phyloP scores from a whole-genome alignment of 1,139 yeast genomes.

The Oligophagozyma castellii region DNA sequence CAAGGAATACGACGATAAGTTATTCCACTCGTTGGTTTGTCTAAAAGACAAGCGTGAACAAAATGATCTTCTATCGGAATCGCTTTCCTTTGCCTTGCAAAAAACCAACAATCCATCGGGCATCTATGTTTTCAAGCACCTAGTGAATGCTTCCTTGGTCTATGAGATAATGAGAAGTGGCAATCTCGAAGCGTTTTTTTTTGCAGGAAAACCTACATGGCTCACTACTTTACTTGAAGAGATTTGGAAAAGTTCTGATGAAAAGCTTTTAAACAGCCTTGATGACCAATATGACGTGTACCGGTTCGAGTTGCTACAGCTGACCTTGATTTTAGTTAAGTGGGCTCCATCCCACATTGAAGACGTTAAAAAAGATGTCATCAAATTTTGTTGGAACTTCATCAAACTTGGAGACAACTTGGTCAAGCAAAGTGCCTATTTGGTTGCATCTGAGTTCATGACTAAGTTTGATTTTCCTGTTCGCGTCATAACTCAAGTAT shows the following conservation, averaged over 20 bases:
- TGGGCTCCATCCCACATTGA: slow-evolving; percentile 48
- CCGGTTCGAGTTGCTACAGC: slow-evolving; percentile 65
- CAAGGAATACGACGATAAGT: slow-evolving; percentile 38
- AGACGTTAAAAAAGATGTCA: slow-evolving; percentile 70
- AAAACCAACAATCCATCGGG: slow-evolving; percentile 39
- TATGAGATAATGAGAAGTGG: slow-evolving; percentile 45
- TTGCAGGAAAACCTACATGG: slow-evolving; percentile 40
- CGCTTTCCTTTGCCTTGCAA: slow-evolving; percentile 37
- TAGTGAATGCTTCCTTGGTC: slow-evolving; percentile 54
- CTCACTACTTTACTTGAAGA: slow-evolving; percentile 43
- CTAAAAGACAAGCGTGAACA: slow-evolving; percentile 35
- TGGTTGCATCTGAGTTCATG: slow-evolving; percentile 76
- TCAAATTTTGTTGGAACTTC: slow-evolving; percentile 90
- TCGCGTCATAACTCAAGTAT: slow-evolving; percentile 80
- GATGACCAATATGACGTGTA: slow-evolving; percentile 65
- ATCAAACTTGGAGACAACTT: slow-evolving; percentile 81
- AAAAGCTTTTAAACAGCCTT: slow-evolving; percentile 35
- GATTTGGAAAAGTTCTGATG: slow-evolving; percentile 59
- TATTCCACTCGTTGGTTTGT: slow-evolving; percentile 44
- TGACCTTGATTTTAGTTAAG: slow-evolving; percentile 65
- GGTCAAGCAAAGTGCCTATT: slow-evolving; percentile 87
- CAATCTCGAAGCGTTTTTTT: slow-evolving; percentile 37
- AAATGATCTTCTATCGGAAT: slow-evolving; percentile 37
- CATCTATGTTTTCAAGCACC: slow-evolving; percentile 46
- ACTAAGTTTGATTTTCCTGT: slow-evolving; percentile 83